These are phyloP conservation scores for Kingdonia uniflora DNA, from an alignment of 164 flowering plant species.

Conservation along the genomic window DNA sequence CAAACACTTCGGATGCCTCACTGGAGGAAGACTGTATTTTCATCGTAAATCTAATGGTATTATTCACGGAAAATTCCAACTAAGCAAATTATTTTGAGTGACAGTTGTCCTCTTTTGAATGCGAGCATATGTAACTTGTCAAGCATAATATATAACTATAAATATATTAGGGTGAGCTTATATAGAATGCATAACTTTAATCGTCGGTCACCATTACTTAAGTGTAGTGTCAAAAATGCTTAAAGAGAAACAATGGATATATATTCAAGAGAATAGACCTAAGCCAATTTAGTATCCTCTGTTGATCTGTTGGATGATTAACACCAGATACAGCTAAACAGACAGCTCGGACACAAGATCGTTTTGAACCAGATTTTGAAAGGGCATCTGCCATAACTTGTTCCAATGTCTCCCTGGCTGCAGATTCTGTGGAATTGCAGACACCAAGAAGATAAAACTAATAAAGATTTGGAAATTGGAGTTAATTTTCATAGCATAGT, in stretches of 20 bases:
- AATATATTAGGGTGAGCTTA: too few species aligned
- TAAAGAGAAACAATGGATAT: not conserved
- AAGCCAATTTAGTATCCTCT: conserved; percentile 69
- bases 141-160: too few species aligned
- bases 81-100: too few species aligned
- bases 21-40: too few species aligned
- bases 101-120: too few species aligned
- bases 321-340: conserved; percentile 92
- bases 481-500: not conserved
- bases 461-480: too few species aligned
- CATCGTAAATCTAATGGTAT: too few species aligned
- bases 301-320: conserved; percentile 78
- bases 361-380: conserved; percentile 39
- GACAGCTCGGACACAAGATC: conserved; percentile 71
- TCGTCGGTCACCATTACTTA: too few species aligned
- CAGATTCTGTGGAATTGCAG: conserved; percentile 41
- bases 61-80: too few species aligned
- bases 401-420: conserved; percentile 73
- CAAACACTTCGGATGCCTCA: too few species aligned
- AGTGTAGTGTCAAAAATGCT: not conserved
- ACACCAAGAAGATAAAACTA: not conserved
- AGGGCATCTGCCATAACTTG: conserved; percentile 83
- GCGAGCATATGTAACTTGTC: too few species aligned
- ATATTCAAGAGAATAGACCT: conserved; percentile 37
- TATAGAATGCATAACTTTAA: too few species aligned